Evolutionary conservation across 2,329 filamentous ascomycete genomes (phyloP).

Genomic region (Fonsecaea multimorphosa): DNA sequence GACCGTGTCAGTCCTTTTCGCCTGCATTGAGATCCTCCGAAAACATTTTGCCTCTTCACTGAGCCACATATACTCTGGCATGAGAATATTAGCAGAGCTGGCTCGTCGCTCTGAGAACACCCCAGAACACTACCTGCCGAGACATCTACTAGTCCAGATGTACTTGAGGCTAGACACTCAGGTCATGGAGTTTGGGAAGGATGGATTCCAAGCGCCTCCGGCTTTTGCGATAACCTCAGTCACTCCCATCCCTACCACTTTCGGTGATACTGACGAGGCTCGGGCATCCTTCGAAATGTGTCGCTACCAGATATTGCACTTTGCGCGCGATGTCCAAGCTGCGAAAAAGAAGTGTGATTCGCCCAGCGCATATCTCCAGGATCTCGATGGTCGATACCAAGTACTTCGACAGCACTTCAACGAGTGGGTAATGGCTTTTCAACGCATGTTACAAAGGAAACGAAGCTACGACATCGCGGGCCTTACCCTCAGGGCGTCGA

Average conservation of each 20-base stretch:
- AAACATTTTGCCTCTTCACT: conserved; percentile 18
- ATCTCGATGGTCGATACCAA: neutral
- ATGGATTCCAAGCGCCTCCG: conserved; percentile 10
- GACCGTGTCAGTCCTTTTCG: conserved; percentile 22
- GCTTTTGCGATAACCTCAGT: conserved; percentile 3
- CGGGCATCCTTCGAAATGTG: neutral
- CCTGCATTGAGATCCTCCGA: conserved; percentile 18
- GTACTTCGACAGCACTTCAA: neutral
- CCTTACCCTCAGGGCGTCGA: neutral
- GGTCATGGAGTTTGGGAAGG: conserved; percentile 21
- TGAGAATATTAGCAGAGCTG: conserved; percentile 6
- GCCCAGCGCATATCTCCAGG: neutral
- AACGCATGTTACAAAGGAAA: neutral
- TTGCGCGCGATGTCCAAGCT: neutral
- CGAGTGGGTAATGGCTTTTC: neutral
- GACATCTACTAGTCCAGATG: neutral
- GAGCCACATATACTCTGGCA: conserved; percentile 15
- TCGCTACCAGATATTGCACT: neutral
- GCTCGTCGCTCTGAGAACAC: neutral
- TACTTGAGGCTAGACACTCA: conserved; percentile 22
- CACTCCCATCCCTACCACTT: neutral
- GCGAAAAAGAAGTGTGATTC: neutral
- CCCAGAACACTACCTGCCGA: conserved; percentile 6
- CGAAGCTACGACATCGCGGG: neutral
- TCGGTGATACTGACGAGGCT: neutral